Percentiles rank a stretch among this genome's conserved stretches.
phyloP scores from a whole-genome alignment of 768 basidiomycete genomes.

The Holtermanniella nyarrowii region DNA sequence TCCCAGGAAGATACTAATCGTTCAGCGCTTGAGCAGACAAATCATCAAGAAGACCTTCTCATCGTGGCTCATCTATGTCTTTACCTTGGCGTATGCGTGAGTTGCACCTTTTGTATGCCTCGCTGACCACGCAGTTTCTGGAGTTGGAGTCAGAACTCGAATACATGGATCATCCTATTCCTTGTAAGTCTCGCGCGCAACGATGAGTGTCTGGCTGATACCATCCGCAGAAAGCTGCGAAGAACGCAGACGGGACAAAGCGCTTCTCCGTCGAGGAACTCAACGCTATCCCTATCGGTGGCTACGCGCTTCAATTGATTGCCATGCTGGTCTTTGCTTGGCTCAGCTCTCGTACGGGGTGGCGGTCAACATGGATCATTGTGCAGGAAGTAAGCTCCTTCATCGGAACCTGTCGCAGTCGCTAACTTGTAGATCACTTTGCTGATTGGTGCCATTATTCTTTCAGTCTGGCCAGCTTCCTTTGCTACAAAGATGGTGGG shows the following conservation, averaged over 20 bases:
- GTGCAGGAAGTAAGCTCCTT: conserved; percentile 8
- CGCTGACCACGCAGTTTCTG: conserved; percentile 8
- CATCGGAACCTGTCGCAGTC: background rate
- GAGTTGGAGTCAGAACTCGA: conserved; percentile 19
- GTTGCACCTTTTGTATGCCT: background rate
- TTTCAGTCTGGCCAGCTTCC: conserved; percentile 13
- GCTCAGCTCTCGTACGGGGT: conserved; percentile 13
- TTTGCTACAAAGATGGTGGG: conserved; percentile 21
- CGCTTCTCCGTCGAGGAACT: conserved; percentile 12
- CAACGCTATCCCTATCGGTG: conserved; percentile 24
- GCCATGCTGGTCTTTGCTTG: conserved; percentile 22
- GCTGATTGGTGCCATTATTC: conserved; percentile 10
- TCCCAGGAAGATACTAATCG: background rate
- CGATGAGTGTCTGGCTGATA: background rate
- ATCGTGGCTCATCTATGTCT: conserved; percentile 16
- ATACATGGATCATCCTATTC: conserved; percentile 21
- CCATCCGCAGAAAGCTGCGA: conserved; percentile 11
- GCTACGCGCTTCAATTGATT: conserved; percentile 20
- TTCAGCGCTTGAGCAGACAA: conserved; percentile 3
- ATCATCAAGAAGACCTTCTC: conserved; percentile 13
- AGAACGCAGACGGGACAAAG: conserved; percentile 15
- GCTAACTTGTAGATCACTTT: conserved; percentile 1
- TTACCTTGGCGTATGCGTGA: conserved; percentile 13
- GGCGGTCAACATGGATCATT: conserved; percentile 12
- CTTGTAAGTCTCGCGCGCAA: conserved; percentile 6